These are phyloP conservation scores for Hansenula sp. DNA, from an alignment of 1,139 yeast genomes.

Conservation along the genomic window DNA sequence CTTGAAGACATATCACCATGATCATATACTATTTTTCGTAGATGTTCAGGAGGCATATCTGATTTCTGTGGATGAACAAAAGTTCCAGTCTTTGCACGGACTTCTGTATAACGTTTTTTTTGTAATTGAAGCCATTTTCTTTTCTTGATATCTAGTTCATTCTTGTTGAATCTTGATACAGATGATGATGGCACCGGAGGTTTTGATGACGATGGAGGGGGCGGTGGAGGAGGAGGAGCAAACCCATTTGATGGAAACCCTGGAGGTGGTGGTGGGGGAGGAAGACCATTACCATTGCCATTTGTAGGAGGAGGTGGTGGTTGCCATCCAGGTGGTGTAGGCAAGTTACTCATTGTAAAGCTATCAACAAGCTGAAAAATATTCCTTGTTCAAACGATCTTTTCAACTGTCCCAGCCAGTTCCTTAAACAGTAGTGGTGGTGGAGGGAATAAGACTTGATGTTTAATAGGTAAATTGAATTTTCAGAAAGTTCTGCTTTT, in stretches of 20 bases:
- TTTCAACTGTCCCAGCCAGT: too few species aligned
- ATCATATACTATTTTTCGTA: constrained; percentile 77
- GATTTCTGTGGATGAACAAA: constrained; percentile 59
- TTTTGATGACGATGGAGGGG: constrained; percentile 27
- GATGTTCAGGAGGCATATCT: constrained; percentile 93
- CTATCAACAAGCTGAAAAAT: neutral
- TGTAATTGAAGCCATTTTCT: constrained; percentile 66
- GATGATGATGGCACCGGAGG: constrained; percentile 26
- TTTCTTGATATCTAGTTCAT: constrained; percentile 39
- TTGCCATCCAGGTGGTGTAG: constrained; percentile 23
- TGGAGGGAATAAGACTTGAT: too few species aligned
- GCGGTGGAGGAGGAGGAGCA: constrained; percentile 27
- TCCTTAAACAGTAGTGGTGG: too few species aligned
- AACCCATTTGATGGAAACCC: constrained; percentile 3
- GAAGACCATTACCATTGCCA: constrained; percentile 4
- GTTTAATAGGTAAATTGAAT: too few species aligned
- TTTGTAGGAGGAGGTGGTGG: constrained; percentile 12
- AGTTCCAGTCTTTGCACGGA: constrained; percentile 26
- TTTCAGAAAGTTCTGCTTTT: too few species aligned
- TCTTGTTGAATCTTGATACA: constrained; percentile 19
- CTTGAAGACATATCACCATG: constrained; percentile 85
- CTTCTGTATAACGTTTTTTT: constrained; percentile 43
- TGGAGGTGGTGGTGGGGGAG: constrained; percentile 18
- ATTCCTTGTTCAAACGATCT: too few species aligned
- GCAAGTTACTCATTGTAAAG: constrained; percentile 7